Evolutionary conservation across 2,329 filamentous ascomycete genomes (phyloP), one percentile per base, ranked within the genome.

Genomic region (Fusarium penzigii): DNA sequence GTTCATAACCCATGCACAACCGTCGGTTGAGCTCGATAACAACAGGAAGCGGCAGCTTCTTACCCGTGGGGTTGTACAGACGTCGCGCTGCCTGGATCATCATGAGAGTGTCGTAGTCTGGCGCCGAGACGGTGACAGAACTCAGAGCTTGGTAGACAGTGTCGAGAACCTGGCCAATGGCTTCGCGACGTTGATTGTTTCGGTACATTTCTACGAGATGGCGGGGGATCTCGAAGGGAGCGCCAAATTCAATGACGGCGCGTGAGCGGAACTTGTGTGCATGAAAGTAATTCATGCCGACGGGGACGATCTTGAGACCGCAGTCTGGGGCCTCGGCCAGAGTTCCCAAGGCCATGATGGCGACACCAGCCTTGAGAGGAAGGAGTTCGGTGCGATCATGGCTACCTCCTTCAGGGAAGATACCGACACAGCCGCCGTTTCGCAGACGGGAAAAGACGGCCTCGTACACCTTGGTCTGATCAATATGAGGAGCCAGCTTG

Each of bases 241-340:
- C 87, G 9, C 94, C 94, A 65, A 97, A 99, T 68, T 99, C 94
- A 54, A 97, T 87, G 5, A 99, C 93, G 36, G 93, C 94, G 68
- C 94, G 85, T 58, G 93, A 97, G 42, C 93, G 88, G 74, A 99
- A 99, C 72, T 97, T 99, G 80, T 99, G 93, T 0, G 93, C 90
- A 72, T 97, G 93, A 75, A 99, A 99, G 74, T 99, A 99, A 73
- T 99, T 99, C 93, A 99, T 97, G 64, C 93, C 93, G 46, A 94
- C 92, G 4, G 94, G 94, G 20, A 99, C 90, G 64, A 99, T 97
- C 72, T 92, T 95, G 56, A 99, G 78, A 29, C 90, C 91, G 67
- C 90, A 96, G 58, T 93, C 81, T 3, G 92, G 92, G 56, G 92
- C 85, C 51, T 91, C 87, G 6, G 90, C 91, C 46, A 97, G 78